Evolutionary conservation across 2,329 filamentous ascomycete genomes (phyloP), one percentile per base, ranked within the genome.

Genomic region (Cercospora zeae-maydis): DNA sequence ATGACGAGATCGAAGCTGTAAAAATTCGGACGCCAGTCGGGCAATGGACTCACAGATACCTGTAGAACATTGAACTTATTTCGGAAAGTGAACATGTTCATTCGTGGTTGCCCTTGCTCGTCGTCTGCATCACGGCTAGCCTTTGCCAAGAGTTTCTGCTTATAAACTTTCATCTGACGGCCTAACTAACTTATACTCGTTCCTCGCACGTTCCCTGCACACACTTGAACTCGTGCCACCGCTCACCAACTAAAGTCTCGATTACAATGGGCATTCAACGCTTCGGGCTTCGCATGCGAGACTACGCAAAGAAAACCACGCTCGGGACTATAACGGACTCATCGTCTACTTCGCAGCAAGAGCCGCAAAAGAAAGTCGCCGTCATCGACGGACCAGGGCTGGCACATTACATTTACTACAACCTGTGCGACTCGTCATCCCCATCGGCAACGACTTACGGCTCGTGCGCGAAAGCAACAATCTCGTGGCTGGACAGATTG

Each of bases 331-430:
- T 8, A 64, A 45, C 30, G 75, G 83, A n/a, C 79, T 86, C 49
- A 85, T 96, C 61, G 92, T 96, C 73, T 92, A 92, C 49, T 53
- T 4, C 8, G 0, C 49, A 53, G 27, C 49, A 53, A 21, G 16
- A 21, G 9, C 16, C 24, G 21, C 42, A 21, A 24, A 31, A 21
- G n/a, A 53, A 34, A 9, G 64, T 49, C 21, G 76, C 83, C 14
- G 79, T 86, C 49, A 85, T 96, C 61, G 92, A 96, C 73, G 92
- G 92, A 0, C 92, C 92, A 4, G 88, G 86, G 1, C 78, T 96
- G 27, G 90, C 91, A 1, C 89, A 93, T 73, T 84, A 91, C 74
- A 79, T 93, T 42, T 86, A 89, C 64, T 79, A 86, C 56, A 76
- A 53, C 14, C 63, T 70, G 1, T 66, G 66, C 52, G 49, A 64